Percentiles rank a stretch among this genome's conserved stretches.
phyloP scores from a whole-genome alignment of 192 early-diverging fungal species.

The Neocallimastix lanati region DNA sequence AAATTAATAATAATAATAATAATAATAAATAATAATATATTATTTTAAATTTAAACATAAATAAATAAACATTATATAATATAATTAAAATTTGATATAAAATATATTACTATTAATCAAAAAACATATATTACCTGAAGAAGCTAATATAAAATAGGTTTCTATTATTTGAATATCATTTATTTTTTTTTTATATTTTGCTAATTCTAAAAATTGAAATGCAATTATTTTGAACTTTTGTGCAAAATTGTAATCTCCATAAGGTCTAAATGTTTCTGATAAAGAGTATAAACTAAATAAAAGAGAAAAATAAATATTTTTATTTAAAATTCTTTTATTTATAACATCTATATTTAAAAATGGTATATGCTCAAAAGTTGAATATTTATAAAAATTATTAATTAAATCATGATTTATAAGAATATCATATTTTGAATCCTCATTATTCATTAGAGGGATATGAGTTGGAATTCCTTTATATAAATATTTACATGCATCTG shows the following conservation, averaged over 20 bases:
- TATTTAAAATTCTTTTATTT: neutral
- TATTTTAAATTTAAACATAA: too few relatives aligned
- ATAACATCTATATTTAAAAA: neutral
- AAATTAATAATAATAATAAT: neutral
- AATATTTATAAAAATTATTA: neutral
- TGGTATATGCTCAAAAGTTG: neutral
- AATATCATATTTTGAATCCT: neutral
- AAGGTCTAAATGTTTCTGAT: neutral
- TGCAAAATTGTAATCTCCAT: neutral
- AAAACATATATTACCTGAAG: neutral
- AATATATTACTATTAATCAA: too few relatives aligned
- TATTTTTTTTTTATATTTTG: neutral
- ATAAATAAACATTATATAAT: too few relatives aligned
- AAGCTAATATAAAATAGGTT: neutral
- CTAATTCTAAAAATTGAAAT: neutral
- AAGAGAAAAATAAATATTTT: neutral
- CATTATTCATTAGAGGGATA: too few relatives aligned
- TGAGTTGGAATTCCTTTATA: too few relatives aligned
- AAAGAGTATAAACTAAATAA: neutral
- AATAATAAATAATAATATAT: neutral
- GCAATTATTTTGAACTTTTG: neutral
- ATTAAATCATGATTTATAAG: neutral
- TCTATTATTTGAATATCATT: neutral
- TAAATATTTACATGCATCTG: too few relatives aligned
- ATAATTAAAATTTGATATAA: too few relatives aligned